phyloP scores from a whole-genome alignment of 1,139 yeast species.

The Yamadazyma diddensiae region DNA sequence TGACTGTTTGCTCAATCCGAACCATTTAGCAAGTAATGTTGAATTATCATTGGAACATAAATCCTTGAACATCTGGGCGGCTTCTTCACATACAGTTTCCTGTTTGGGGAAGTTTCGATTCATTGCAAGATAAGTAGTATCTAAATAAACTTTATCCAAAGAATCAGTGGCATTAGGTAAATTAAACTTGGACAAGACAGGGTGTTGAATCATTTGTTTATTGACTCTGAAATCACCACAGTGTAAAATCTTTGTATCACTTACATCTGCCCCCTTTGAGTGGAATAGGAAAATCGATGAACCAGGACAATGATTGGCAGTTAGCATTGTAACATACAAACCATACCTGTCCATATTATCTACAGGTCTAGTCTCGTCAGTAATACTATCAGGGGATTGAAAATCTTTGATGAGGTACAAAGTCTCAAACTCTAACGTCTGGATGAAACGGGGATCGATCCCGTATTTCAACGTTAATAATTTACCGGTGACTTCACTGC shows the following conservation, averaged over 20 bases:
- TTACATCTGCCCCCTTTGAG: slow-evolving; percentile 31
- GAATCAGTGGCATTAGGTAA: slow-evolving; percentile 7
- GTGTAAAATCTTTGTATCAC: slow-evolving; percentile 51
- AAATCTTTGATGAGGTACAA: slow-evolving; percentile 26
- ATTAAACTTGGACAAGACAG: slow-evolving; percentile 32
- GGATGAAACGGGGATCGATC: slow-evolving; percentile 51
- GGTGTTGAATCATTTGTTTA: slow-evolving; percentile 37
- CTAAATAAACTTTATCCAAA: slow-evolving; percentile 65
- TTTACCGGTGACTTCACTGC: slow-evolving; percentile 66
- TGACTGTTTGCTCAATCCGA: slow-evolving; percentile 37
- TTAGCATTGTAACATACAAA: slow-evolving; percentile 59
- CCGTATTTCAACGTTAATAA: slow-evolving; percentile 54
- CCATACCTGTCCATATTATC: slow-evolving; percentile 29
- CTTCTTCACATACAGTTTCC: slow-evolving; percentile 55
- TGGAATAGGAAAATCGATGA: slow-evolving; percentile 78
- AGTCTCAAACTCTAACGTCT: slow-evolving; percentile 43
- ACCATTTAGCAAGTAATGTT: slow-evolving; percentile 33
- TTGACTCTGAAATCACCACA: slow-evolving; percentile 91
- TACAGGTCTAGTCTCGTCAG: slow-evolving; percentile 17
- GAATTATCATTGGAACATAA: slow-evolving; percentile 20
- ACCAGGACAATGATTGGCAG: slow-evolving; percentile 97
- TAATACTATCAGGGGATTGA: slow-evolving; percentile 10
- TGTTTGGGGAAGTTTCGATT: slow-evolving; percentile 77
- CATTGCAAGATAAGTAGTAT: slow-evolving; percentile 85
- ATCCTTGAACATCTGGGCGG: slow-evolving; percentile 53